A percentile compares a stretch with the other conserved stretches of the same genome.
These are phyloP conservation scores for Citrus glauca DNA, from an alignment of 345 rosid species.

Conservation along the genomic window DNA sequence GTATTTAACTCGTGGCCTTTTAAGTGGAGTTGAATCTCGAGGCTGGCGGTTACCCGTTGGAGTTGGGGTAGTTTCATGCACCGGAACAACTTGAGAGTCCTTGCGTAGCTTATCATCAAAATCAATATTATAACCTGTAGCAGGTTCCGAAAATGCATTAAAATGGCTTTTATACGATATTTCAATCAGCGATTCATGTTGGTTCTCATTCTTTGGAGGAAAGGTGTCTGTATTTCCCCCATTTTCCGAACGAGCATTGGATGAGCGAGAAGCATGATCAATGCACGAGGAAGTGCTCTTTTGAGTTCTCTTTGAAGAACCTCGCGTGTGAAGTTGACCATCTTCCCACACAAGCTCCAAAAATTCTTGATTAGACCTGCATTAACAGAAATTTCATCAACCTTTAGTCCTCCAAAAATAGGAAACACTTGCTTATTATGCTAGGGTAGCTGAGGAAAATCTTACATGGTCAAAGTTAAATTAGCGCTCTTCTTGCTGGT, in stretches of 20 bases:
- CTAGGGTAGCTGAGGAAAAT: neutral
- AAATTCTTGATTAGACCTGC: conserved; percentile 41
- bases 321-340: conserved; percentile 24
- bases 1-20: neutral
- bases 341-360: conserved; percentile 38
- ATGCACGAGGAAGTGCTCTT: neutral
- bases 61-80: neutral
- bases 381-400: neutral
- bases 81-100: conserved; percentile 35
- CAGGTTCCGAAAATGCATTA: neutral
- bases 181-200: conserved; percentile 1
- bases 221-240: neutral
- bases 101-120: neutral
- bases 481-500: neutral
- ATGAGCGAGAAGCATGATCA: neutral
- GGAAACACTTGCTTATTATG: neutral
- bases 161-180: neutral
- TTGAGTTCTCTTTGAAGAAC: conserved; percentile 9
- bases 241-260: neutral
- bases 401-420: neutral
- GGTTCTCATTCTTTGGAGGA: neutral
- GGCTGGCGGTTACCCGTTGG: neutral
- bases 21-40: conserved; percentile 1
- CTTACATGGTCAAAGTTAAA: conserved; percentile 18
- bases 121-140: neutral